Conservation (phyloP, 2,329 filamentous ascomycete species). For the Coleophoma eucalyptorum region DNA sequence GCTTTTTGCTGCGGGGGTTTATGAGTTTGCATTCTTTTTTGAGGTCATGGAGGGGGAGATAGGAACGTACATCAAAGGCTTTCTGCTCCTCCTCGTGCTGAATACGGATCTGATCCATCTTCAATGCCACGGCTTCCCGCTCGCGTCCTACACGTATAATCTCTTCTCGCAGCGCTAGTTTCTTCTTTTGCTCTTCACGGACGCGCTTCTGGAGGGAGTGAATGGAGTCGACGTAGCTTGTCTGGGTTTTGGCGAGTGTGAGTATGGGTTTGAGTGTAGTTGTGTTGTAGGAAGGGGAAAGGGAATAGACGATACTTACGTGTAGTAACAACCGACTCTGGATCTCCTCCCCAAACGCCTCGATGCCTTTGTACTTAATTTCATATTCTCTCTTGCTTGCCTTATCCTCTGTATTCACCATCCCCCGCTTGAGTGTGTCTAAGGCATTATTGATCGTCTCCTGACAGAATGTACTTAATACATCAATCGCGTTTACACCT, state of each 20-base stretch:
- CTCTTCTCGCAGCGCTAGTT: conserved; percentile 50
- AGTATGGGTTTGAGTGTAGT: not conserved
- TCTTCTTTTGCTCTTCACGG: conserved; percentile 52
- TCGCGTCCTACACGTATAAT: conserved; percentile 57
- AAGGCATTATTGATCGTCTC: conserved; percentile 53
- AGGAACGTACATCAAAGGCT: conserved; percentile 43
- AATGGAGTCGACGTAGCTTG: conserved; percentile 56
- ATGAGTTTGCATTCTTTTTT: conserved; percentile 10
- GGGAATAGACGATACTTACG: conserved; percentile 34
- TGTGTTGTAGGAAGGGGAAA: too few species aligned
- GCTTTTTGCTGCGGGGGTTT: conserved; percentile 36
- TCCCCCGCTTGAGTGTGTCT: conserved; percentile 40
- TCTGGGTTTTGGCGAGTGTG: conserved; percentile 28
- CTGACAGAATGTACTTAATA: conserved; percentile 57
- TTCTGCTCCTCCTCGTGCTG: conserved; percentile 53
- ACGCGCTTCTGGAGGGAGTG: conserved; percentile 55
- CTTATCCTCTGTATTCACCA: conserved; percentile 37
- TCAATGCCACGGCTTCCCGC: conserved; percentile 57
- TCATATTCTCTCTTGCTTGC: conserved; percentile 48
- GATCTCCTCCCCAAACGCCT: conserved; percentile 56
- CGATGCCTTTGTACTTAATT: conserved; percentile 51
- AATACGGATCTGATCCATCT: conserved; percentile 59
- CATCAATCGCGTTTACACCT: conserved; percentile 59
- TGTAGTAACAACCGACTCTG: conserved; percentile 53
- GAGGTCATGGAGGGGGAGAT: not conserved